Base-by-base conservation (phyloP, 441 rosid species). In the Cnidoscolus chayamansa region DNA sequence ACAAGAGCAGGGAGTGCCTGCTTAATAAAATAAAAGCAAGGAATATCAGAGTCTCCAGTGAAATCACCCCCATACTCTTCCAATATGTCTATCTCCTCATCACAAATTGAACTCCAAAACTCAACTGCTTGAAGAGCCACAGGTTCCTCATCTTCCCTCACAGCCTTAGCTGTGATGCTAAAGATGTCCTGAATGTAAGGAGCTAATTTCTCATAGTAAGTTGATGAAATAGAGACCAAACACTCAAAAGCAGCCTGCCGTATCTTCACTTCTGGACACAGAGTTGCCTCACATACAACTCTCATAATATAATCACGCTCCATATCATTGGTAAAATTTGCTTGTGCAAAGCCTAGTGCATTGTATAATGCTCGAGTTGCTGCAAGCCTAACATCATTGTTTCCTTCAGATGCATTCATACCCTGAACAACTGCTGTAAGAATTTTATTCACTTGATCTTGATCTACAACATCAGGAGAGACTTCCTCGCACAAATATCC, bases 71-170 rank as follows among this genome's bases (percentile, higher is more conserved):
- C 87, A 74, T 86, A 90, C 64, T 87, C 96, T 73, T 90, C 90
- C 76, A 90, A 75, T 74, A 88, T 87, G 74, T 89, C 92, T 72
- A 88, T 90, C 82, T 90, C 95, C 79, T 86, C 92, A 48, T 88
- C 95, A 64, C 86, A 83, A 66, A 85, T 81, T 63, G 88, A 85
- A 78, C 86, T 85, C 89, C 89, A 86, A 35, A 86, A 84, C 71
- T 86, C 89, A 67, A 84, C 71, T 31, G 89, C 87, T 71, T 86
- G 89, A 74, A 86, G 87, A 45, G 87, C 84, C 53, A 86, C 89
- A 20, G 84, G 75, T 40, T 84, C 87, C 35, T 82, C 84, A 62
- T 86, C 89, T 66, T 78, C 89, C 69, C 68, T 82, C 40, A 86
- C 89, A 3, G 86, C 86, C 30, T 86, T 84, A 0, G 87, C 84